These are phyloP conservation scores for Clitoria ternatea DNA, from an alignment of 306 rosid species.

Conservation along the genomic window DNA sequence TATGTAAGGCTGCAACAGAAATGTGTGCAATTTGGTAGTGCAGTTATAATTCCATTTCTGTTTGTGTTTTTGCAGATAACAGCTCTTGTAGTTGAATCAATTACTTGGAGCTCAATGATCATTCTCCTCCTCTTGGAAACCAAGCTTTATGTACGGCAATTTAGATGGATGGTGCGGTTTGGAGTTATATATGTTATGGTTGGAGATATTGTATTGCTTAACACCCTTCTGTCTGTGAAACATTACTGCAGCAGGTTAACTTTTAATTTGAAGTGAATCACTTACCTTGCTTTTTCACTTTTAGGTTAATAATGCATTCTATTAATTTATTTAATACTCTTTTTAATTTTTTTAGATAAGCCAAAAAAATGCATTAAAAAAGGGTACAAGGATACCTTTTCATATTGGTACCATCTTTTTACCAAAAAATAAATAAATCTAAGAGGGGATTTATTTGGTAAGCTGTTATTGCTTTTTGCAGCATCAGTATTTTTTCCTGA, in stretches of 20 bases:
- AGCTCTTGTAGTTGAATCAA: slow-evolving; percentile 45
- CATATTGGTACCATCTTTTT: too few relatives aligned
- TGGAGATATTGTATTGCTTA: slow-evolving; percentile 67
- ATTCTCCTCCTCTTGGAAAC: slow-evolving; percentile 60
- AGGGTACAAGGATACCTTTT: too few relatives aligned
- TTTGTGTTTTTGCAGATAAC: slow-evolving; percentile 37
- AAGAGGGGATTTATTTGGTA: not conserved
- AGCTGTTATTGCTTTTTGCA: not conserved
- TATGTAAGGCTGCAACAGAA: not conserved
- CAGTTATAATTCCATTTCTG: not conserved
- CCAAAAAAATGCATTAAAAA: too few relatives aligned
- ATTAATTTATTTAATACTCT: too few relatives aligned
- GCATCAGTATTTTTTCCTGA: not conserved
- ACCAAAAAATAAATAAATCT: too few relatives aligned
- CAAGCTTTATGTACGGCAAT: slow-evolving; percentile 55
- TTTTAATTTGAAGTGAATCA: slow-evolving; percentile 15
- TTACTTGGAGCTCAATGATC: slow-evolving; percentile 71
- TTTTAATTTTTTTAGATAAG: too few relatives aligned
- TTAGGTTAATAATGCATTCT: not conserved
- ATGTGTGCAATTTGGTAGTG: not conserved
- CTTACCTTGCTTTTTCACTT: not conserved
- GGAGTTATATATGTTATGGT: slow-evolving; percentile 78
- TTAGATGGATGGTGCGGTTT: slow-evolving; percentile 75
- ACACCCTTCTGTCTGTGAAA: slow-evolving; percentile 53
- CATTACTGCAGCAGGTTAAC: slow-evolving; percentile 57